phyloP scores from a whole-genome alignment of 768 basidiomycete genomes.

The Lactarius hengduanensis region DNA sequence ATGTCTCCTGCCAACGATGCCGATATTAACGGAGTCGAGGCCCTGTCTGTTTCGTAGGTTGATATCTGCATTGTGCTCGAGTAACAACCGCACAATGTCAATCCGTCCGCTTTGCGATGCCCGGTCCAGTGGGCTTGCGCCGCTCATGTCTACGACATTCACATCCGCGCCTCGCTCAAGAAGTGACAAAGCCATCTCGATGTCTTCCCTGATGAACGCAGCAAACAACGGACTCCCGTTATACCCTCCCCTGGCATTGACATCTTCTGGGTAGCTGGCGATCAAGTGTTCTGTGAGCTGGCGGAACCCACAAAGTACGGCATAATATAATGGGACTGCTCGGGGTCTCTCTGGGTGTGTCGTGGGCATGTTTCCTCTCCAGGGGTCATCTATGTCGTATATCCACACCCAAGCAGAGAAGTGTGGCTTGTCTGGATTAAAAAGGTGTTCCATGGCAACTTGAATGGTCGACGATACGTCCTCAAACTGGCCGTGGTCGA shows the following conservation, averaged over 20 bases:
- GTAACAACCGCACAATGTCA: not conserved
- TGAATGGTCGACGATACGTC: not conserved
- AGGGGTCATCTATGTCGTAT: not conserved
- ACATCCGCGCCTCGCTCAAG: conserved; percentile 5
- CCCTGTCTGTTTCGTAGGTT: not conserved
- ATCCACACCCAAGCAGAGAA: conserved; percentile 5
- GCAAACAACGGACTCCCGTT: not conserved
- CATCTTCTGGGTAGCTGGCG: not conserved
- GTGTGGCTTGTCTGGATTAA: not conserved
- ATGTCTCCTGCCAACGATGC: not conserved
- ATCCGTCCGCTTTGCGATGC: not conserved
- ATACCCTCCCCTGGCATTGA: not conserved
- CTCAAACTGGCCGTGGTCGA: not conserved
- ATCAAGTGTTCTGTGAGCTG: not conserved
- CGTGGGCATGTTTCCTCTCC: not conserved
- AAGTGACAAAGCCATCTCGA: not conserved
- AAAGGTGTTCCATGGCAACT: conserved; percentile 7
- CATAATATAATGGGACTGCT: conserved; percentile 9
- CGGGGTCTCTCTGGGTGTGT: not conserved
- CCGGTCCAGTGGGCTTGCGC: not conserved
- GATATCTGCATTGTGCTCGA: conserved; percentile 5
- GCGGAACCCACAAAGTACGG: not conserved
- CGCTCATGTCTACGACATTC: not conserved
- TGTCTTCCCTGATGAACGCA: not conserved
- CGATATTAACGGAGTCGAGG: not conserved